phyloP scores from a whole-genome alignment of 306 rosid genomes.

The Calophaca sinica region DNA sequence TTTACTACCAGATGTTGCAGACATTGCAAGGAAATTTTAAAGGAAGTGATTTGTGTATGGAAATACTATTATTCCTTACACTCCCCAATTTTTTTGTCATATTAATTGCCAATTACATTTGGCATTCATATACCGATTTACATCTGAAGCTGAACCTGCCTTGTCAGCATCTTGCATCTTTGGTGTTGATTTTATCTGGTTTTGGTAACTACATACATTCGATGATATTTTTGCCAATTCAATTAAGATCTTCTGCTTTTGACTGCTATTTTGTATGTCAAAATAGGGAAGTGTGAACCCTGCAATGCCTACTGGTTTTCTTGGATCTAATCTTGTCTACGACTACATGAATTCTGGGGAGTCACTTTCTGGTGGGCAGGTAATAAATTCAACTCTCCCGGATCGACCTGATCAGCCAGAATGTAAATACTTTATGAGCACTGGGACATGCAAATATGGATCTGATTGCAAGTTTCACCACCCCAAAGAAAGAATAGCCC shows the following conservation, averaged over 20 bases:
- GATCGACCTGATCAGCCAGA: conserved; percentile 92
- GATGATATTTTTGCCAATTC: conserved; percentile 15
- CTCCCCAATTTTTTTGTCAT: background rate
- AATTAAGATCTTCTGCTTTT: conserved; percentile 19
- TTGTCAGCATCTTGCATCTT: conserved; percentile 6
- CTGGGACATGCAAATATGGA: conserved; percentile 92
- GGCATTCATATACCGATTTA: conserved; percentile 6
- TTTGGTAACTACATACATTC: conserved; percentile 9
- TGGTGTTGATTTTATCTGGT: background rate
- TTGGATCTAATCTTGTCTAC: conserved; percentile 69
- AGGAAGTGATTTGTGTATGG: background rate
- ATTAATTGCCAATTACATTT: background rate
- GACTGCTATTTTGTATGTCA: conserved; percentile 35
- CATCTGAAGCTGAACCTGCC: conserved; percentile 24
- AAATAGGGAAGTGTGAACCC: conserved; percentile 72
- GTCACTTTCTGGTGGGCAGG: conserved; percentile 65
- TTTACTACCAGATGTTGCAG: conserved; percentile 10
- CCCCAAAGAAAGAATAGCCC: conserved; percentile 77
- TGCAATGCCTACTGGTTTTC: conserved; percentile 59
- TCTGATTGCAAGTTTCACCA: conserved; percentile 88
- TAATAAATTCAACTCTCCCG: conserved; percentile 60
- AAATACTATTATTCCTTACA: background rate
- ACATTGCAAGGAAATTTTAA: background rate
- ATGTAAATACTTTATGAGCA: conserved; percentile 84
- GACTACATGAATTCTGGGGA: conserved; percentile 60